Evolutionary conservation across 257 asterid species (phyloP), one percentile per base, ranked within the genome.

Genomic region (Solanum ahanhuiri): DNA sequence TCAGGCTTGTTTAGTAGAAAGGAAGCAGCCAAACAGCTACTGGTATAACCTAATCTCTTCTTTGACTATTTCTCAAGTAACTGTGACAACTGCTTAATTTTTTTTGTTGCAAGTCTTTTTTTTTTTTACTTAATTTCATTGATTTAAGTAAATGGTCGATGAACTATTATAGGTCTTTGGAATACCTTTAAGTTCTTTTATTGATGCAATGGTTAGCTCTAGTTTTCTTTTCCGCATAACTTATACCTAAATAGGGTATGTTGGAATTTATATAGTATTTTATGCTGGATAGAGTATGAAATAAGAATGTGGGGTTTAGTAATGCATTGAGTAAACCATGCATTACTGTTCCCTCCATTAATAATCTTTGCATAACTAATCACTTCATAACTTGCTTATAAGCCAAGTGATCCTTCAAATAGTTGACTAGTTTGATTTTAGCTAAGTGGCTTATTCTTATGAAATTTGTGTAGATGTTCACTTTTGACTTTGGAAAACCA

Each of bases 1-100:
- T 95, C 98, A 0, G 99, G 96, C 41, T 92, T 96, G 93, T 87
- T 96, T 75, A 92, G 92, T 92, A 95, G 98, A 90, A 95, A 95
- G 99, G 98, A 96, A 85, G 93, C 93, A 2, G 92, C 98, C 4
- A 95, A 94, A 48, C 20, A 48, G 5, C 60, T 51, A 15, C 3
- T 51, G 89, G 96, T 94, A 81, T 95, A 88, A 86, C 54, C 48
- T 5, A 73, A 39, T 57, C 87, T 70, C 17, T 33, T 4, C 64
- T 25, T 64, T 41, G 48, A 20, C 41, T 5, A 82, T 1, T 84
- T 75, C 57, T 79, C 30, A 17, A 72, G 33, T 84, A 15, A 79
- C 9, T 6, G 23, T 31, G 12, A 31, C 76, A 15, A 7, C 3
- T 70, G 15, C 23, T 20, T 17, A 30, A 34, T 34, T 71, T 71